Conservation (phyloP, 1,284 basidiomycete species). For the Moesziomyces aphidis region DNA sequence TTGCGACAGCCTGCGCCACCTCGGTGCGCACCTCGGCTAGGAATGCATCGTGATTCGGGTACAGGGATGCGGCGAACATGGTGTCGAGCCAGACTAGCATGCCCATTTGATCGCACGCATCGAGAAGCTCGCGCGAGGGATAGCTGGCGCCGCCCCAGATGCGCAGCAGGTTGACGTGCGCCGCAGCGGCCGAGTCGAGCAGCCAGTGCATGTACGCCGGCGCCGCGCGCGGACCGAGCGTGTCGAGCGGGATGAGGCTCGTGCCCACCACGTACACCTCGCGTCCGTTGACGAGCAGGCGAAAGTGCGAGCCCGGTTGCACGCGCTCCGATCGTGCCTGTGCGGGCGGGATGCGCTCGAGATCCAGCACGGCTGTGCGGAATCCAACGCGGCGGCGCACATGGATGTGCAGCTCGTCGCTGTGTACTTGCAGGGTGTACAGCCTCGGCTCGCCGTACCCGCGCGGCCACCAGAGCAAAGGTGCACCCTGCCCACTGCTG, state of each 20-base stretch:
- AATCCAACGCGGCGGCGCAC: slow-evolving; percentile 45
- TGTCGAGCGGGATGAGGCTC: slow-evolving; percentile 50
- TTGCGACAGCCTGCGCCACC: slow-evolving; percentile 74
- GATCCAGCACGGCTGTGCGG: slow-evolving; percentile 52
- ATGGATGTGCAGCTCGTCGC: slow-evolving; percentile 18
- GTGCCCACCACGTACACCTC: slow-evolving; percentile 51
- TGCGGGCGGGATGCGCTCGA: slow-evolving; percentile 25
- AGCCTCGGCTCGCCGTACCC: slow-evolving; percentile 43
- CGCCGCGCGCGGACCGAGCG: slow-evolving; percentile 31
- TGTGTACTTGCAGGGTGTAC: slow-evolving; percentile 36
- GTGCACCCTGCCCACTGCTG: slow-evolving; percentile 20
- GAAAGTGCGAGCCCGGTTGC: slow-evolving; percentile 47
- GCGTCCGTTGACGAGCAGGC: slow-evolving; percentile 46
- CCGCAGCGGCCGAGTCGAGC: slow-evolving; percentile 27
- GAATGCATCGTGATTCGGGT: slow-evolving; percentile 72
- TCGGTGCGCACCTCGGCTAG: slow-evolving; percentile 73
- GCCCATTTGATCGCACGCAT: slow-evolving; percentile 75
- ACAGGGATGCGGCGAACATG: slow-evolving; percentile 72
- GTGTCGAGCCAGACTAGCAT: slow-evolving; percentile 77
- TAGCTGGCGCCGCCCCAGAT: slow-evolving; percentile 62
- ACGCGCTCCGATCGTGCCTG: slow-evolving; percentile 22
- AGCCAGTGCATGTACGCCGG: slow-evolving; percentile 42
- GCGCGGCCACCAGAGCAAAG: slow-evolving; percentile 57
- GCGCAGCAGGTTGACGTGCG: slow-evolving; percentile 52
- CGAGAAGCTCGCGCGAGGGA: slow-evolving; percentile 71